phyloP scores from a whole-genome alignment of 331 rosid species.

The Quercus phellos region DNA sequence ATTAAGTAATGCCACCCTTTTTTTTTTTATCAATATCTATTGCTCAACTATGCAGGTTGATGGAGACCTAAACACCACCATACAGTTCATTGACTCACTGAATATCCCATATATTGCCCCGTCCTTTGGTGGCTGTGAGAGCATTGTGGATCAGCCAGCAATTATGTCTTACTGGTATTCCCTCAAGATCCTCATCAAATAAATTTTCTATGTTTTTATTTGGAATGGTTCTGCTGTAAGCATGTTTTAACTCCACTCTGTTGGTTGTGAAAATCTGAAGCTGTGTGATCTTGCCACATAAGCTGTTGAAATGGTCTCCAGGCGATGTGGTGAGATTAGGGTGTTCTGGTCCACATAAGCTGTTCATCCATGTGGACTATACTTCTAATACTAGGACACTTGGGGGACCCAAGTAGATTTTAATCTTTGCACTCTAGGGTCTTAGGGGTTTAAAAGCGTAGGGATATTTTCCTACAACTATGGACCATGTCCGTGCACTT shows the following conservation, averaged over 20 bases:
- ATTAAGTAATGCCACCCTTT: neutral
- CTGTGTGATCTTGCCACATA: neutral
- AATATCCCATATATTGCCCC: constrained; percentile 92
- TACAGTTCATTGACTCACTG: constrained; percentile 63
- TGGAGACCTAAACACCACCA: constrained; percentile 56
- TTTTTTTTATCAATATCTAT: neutral
- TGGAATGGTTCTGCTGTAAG: neutral
- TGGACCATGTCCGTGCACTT: too few species aligned
- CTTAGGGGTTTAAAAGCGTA: neutral
- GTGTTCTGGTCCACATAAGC: neutral
- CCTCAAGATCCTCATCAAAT: neutral
- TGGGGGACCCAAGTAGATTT: neutral
- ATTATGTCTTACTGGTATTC: constrained; percentile 86
- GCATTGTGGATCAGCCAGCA: constrained; percentile 95
- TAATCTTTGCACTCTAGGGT: neutral
- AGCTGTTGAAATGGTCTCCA: neutral
- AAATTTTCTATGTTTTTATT: neutral
- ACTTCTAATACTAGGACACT: neutral
- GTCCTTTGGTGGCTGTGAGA: constrained; percentile 92
- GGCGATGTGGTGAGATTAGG: neutral
- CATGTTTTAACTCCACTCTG: neutral
- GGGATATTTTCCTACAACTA: neutral
- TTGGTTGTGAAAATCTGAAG: neutral
- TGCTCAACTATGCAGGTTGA: constrained; percentile 50
- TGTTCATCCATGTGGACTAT: too few species aligned